Conservation (phyloP, 2,329 filamentous ascomycete species). For the Bipolaris oryzae region DNA sequence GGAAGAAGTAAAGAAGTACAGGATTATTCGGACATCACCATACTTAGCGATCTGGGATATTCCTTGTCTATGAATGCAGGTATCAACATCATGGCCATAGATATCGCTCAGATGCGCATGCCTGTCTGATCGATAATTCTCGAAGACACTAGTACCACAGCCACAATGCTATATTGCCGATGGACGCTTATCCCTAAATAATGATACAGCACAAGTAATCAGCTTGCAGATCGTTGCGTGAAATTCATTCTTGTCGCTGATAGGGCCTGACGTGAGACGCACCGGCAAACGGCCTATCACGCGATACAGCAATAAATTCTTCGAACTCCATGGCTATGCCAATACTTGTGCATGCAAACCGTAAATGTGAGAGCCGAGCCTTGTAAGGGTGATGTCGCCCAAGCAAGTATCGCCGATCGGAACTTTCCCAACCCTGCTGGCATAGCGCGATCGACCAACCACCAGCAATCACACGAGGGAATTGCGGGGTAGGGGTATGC, state of each 20-base stretch:
- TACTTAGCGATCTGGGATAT: no score
- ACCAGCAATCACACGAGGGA: constrained; percentile 1
- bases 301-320: background rate
- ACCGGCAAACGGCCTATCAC: background rate
- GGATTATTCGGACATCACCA: background rate
- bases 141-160: background rate
- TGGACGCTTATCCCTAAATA: background rate
- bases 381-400: constrained; percentile 16
- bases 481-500: constrained; percentile 15
- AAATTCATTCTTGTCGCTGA: no score
- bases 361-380: background rate
- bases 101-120: background rate
- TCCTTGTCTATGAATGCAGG: background rate
- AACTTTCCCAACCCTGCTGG: constrained; percentile 10
- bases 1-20: background rate
- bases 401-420: constrained; percentile 16
- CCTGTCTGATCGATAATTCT: background rate
- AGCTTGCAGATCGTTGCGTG: background rate
- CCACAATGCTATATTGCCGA: background rate
- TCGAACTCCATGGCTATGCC: background rate
- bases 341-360: background rate
- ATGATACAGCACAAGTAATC: background rate
- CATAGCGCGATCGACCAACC: constrained; percentile 6
- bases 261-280: no score
- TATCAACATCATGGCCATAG: background rate